phyloP scores from a whole-genome alignment of 2,329 filamentous ascomycete species.

The Biscogniauxia mediterranea region DNA sequence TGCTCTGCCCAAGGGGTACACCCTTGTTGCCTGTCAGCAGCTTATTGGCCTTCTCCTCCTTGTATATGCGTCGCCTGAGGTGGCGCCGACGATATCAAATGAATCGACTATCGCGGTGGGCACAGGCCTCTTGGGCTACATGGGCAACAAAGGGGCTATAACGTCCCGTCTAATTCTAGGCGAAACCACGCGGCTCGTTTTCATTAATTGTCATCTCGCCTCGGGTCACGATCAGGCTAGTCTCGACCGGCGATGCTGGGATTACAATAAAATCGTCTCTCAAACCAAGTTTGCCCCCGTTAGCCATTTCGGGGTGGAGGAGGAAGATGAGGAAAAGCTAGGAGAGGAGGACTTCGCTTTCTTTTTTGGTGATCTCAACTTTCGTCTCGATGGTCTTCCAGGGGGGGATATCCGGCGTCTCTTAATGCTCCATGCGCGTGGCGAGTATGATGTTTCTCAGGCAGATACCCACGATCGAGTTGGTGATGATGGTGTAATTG shows the following conservation, averaged over 20 bases:
- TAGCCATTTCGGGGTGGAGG: conserved; percentile 59
- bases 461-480: conserved; percentile 37
- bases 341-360: conserved; percentile 93
- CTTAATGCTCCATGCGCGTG: conserved; percentile 76
- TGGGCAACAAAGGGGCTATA: conserved; percentile 94
- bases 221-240: conserved; percentile 78
- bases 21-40: conserved; percentile 76
- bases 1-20: conserved; percentile 74
- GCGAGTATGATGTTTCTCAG: conserved; percentile 66
- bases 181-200: conserved; percentile 84
- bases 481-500: conserved; percentile 50
- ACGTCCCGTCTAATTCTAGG: conserved; percentile 79
- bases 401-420: conserved; percentile 87
- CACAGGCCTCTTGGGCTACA: conserved; percentile 86
- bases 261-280: conserved; percentile 72
- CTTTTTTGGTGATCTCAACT: conserved; percentile 97
- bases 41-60: conserved; percentile 81
- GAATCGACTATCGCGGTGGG: conserved; percentile 82
- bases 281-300: conserved; percentile 79
- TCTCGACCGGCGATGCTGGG: conserved; percentile 86
- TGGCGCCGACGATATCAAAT: conserved; percentile 73
- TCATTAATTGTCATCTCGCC: conserved; percentile 88
- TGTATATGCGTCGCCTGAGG: conserved; percentile 77
- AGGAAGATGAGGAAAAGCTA: conserved; percentile 67
- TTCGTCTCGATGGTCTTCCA: conserved; percentile 82